phyloP scores from a whole-genome alignment of 2,329 filamentous ascomycete species.

The Beauveria rudraprayagi region DNA sequence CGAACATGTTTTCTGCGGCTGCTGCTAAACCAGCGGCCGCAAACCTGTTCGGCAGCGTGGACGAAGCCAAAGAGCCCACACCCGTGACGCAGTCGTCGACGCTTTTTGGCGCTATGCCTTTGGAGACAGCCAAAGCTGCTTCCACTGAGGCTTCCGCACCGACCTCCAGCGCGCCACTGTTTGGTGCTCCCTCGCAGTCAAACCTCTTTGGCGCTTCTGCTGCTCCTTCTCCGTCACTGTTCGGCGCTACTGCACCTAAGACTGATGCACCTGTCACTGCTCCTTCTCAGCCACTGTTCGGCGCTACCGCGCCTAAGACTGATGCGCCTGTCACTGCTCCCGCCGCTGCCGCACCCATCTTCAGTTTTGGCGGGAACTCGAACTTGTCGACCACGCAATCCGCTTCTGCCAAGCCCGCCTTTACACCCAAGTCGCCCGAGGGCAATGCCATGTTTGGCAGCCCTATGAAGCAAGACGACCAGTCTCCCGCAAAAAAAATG shows the following conservation, averaged over 20 bases:
- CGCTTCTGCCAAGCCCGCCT: constrained; percentile 27
- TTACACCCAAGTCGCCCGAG: constrained; percentile 29
- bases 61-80: constrained; percentile 24
- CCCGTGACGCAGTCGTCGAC: constrained; percentile 23
- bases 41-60: constrained; percentile 10
- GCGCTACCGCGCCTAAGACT: constrained; percentile 18
- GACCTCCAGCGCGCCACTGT: constrained; percentile 21
- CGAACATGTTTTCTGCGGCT: constrained; percentile 19
- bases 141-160: not conserved
- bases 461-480: constrained; percentile 36
- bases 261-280: constrained; percentile 17
- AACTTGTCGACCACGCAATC: constrained; percentile 21
- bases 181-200: constrained; percentile 20
- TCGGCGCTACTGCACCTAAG: constrained; percentile 21
- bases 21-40: constrained; percentile 20
- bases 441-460: constrained; percentile 30
- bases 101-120: constrained; percentile 27
- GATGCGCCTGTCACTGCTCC: constrained; percentile 16
- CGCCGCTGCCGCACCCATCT: constrained; percentile 20
- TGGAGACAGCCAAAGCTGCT: constrained; percentile 18
- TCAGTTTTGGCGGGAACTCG: constrained; percentile 26
- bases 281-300: constrained; percentile 22
- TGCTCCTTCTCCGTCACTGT: constrained; percentile 20
- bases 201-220: constrained; percentile 24
- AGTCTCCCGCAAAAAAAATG: constrained; percentile 29